Conservation (phyloP, 768 basidiomycete genomes). For the Coprinopsis strossmayeri region DNA sequence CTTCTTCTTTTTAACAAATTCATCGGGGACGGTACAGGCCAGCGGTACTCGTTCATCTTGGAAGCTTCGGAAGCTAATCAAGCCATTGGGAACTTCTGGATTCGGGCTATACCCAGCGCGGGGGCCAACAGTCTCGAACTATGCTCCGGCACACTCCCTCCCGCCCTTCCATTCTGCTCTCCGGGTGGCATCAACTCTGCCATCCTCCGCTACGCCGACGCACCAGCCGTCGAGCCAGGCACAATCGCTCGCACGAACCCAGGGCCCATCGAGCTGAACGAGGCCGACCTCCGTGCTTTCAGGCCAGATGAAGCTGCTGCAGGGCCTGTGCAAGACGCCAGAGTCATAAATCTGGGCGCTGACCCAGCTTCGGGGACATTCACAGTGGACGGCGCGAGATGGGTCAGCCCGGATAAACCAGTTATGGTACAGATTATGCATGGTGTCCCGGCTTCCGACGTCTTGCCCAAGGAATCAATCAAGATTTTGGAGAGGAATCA, state of each 20-base stretch:
- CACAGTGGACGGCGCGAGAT: slow-evolving; percentile 11
- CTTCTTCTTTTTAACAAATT: too few relatives aligned
- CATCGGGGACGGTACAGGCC: slow-evolving; percentile 21
- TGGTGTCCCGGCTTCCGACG: slow-evolving; percentile 28
- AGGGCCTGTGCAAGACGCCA: too few relatives aligned
- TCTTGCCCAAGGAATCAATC: slow-evolving; percentile 35
- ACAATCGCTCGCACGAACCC: slow-evolving; percentile 7
- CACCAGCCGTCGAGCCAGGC: slow-evolving; percentile 21
- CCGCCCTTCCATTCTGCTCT: slow-evolving; percentile 16
- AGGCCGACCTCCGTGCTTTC: slow-evolving; percentile 19
- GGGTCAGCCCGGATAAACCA: slow-evolving; percentile 28
- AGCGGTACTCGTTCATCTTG: slow-evolving; percentile 31
- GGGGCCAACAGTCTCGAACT: too few relatives aligned
- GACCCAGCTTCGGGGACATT: slow-evolving; percentile 4
- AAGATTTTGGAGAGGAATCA: slow-evolving; percentile 38
- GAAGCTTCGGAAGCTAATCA: slow-evolving; percentile 27
- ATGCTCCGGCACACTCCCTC: too few relatives aligned
- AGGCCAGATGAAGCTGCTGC: too few relatives aligned
- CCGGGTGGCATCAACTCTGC: slow-evolving; percentile 33
- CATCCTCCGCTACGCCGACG: slow-evolving; percentile 37
- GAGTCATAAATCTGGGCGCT: slow-evolving; percentile 15
- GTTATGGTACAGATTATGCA: slow-evolving; percentile 47
- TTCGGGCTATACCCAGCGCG: slow-evolving; percentile 22
- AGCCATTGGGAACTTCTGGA: slow-evolving; percentile 38
- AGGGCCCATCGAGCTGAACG: slow-evolving; percentile 15